Base-by-base conservation (phyloP, 768 basidiomycete genomes). In the Crucibulum laeve region DNA sequence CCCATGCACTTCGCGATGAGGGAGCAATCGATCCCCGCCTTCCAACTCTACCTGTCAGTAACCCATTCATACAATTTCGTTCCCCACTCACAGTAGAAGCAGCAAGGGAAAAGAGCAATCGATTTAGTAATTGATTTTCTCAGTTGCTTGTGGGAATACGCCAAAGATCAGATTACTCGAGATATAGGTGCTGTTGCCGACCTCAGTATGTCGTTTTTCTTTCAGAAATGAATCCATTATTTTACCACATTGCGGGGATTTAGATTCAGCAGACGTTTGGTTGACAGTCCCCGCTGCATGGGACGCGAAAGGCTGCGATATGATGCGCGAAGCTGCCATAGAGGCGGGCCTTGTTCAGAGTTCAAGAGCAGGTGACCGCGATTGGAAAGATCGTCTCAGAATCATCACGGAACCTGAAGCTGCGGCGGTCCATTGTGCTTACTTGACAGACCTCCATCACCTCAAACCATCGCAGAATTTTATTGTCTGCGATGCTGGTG, bases 401-500 rank as follows among this genome's bases (percentile, higher is more conserved):
- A 91, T 93, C 52, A 91, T 93, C 59, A 90, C 87, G 64, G 77
- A 80, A 45, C 76, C 77, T 4, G 91, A 92, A 62, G 91, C 91
- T 1, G 91, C 90, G n/a, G 91, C 91, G 5, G 86, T 92, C 6
- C 91, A 94, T 47, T 91, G 89, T 47, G 88, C 86, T 2, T 80
- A 85, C 46, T 69, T 93, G 40, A 87, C 87, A 23, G 80, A 86
- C 46, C 68, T 93, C 2, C 87, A 91, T 61, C 82, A 83, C 51
- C 67, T 93, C 42, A 81, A 78, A 40, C 77, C 87, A 0, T 84
- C 82, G 17, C 89, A 93, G 56, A 89, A 82, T 50, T 93, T 93
- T 58, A 82, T 93, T 61, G 87, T 94, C n/a, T 90, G 87, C 56
- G 91, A 94, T 62, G 90, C 89, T 15, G 91, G 87, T 56, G 88